Base-by-base conservation (phyloP, 768 basidiomycete genomes). In the Pulveroboletus ravenelii region DNA sequence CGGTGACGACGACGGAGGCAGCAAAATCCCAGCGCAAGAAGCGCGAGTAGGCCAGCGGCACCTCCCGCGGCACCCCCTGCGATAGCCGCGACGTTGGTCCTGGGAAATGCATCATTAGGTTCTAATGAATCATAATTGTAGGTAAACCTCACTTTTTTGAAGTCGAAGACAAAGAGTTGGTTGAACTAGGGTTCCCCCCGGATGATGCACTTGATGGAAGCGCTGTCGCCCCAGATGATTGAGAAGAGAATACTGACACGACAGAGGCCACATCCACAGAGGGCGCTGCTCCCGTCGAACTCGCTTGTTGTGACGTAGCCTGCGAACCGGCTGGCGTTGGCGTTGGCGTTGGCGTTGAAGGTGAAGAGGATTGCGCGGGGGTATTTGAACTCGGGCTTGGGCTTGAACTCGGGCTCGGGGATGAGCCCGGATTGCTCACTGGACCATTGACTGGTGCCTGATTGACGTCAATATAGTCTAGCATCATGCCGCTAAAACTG, bases 381-480 rank as follows among this genome's bases (percentile, higher is more conserved):
- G 37, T 43, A 6, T 17, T 50, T n/a, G 50, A 13, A 10, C 20
- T 49, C 2, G 53, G 14, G 14, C 18, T 49, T 3, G 53, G 14
- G 14, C 18, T 45, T 0, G 51, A 10, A 8, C 37, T 41, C 29
- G 34, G 15, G 20, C 2, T 46, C 14, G 44, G 18, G 25, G 23
- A 3, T 18, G 45, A 18, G 35, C 12, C 40, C 31, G 44, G 37
- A 25, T 13, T 51, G n/a, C 36, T 17, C 10, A 44, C 43, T 12
- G 58, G 48, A 35, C 27, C 23, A 5, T 48, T 1, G 42, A 65
- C 61, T 25, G 12, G 14, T 6, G 56, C 56, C n/a, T 66, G 57
- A 47, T 59, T 66, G 9, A 65, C 47, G 27, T 58, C 10, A 29
- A 63, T 53, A 46, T 66, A 66, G 40, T 64, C 64, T 36, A 66